Evolutionary conservation across 2,329 filamentous ascomycete species (phyloP).

Genomic region (Ceratocystis variospora): DNA sequence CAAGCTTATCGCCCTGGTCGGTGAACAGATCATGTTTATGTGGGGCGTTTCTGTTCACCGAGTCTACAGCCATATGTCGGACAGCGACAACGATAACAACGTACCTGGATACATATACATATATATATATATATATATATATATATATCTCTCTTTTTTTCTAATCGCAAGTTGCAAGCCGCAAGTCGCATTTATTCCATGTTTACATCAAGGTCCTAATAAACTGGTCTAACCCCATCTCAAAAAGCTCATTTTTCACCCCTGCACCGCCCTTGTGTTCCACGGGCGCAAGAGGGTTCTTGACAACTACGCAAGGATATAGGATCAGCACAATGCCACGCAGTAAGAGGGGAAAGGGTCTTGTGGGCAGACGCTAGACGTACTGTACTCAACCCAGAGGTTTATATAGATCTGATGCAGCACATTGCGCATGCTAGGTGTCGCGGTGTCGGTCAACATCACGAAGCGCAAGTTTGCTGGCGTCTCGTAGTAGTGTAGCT

Average conservation of each 20-base stretch:
- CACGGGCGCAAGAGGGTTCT: constrained; percentile 54
- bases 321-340: background rate
- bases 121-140: background rate
- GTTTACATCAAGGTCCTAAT: constrained; percentile 49
- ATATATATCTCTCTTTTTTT: too few species aligned
- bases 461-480: constrained; percentile 92
- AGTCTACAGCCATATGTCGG: background rate
- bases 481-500: constrained; percentile 98
- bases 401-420: constrained; percentile 98
- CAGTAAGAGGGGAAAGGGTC: background rate
- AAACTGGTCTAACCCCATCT: constrained; percentile 63
- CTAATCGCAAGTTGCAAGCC: background rate
- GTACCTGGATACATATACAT: background rate
- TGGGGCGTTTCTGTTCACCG: constrained; percentile 4
- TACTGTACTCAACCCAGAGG: constrained; percentile 90
- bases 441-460: constrained; percentile 83
- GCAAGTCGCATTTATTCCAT: background rate
- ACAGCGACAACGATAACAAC: background rate
- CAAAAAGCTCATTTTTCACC: constrained; percentile 58
- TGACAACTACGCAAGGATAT: constrained; percentile 40
- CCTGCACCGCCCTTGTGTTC: constrained; percentile 55
- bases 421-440: constrained; percentile 82
- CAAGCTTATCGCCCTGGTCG: constrained; percentile 14
- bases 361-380: constrained; percentile 22
- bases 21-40: constrained; percentile 1